Evolutionary conservation across 805 yeast genomes (phyloP), one percentile per base, ranked within the genome.

Genomic region (Sungouiella thailandica): DNA sequence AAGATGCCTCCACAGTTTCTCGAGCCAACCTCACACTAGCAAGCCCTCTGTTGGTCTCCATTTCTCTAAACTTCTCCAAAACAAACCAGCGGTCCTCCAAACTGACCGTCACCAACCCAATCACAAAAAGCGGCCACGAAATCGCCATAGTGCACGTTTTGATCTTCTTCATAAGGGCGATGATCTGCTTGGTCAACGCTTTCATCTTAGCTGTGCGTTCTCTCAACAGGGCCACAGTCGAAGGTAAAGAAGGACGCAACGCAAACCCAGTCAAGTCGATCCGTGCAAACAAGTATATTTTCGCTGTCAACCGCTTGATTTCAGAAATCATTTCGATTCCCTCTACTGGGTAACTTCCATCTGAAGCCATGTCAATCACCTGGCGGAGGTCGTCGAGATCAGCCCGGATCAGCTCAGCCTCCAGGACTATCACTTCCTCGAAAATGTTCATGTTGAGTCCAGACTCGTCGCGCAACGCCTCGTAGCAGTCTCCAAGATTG

Each of bases 51-150:
- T 47, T 40, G n/a, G 39, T 44, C 39, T 63, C 63, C 65, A 66
- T 57, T 25, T 51, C 49, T 3, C 50, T 46, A 25, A 66, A 39
- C 2, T 55, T 46, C 18, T 57, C 45, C 16, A 66, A 42, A 2
- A 65, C 65, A 46, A 61, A 64, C 67, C 65, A 59, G 23, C 70
- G 41, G 2, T 60, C 62, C 20, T 62, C 68, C 16, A 30, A 31
- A 7, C 49, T 53, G 7, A 50, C 52, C 4, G 60, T 47, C 0
- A 58, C 59, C 3, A 63, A 41, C 1, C 70, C 71, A 12, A 65
- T 39, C 3, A 66, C 51, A 40, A 65, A 66, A 3, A 65, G 32
- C 1, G 72, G 66, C 72, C 72, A 66, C 2, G 64, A 40, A 11
- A 66, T 36, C 1, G 70, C 55, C 57, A 62, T 60, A 26, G 51